phyloP scores from a whole-genome alignment of 2,329 filamentous ascomycete species.

The Teratosphaeria destructans region DNA sequence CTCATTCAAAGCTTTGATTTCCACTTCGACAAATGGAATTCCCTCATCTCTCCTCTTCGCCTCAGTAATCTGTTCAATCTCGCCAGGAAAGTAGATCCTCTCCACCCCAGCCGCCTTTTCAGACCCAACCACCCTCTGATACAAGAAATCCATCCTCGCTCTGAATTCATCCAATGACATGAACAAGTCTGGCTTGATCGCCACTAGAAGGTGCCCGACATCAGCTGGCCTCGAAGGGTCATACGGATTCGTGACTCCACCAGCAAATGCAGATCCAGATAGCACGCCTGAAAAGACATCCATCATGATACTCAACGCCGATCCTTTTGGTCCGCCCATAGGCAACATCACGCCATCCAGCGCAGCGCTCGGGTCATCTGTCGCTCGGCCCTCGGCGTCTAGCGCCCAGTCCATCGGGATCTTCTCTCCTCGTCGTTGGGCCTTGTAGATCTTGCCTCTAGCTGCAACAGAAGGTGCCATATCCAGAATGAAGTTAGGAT shows the following conservation, averaged over 20 bases:
- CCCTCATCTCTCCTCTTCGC: conserved; percentile 33
- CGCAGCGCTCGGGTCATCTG: conserved; percentile 54
- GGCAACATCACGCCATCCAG: conserved; percentile 72
- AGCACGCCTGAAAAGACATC: conserved; percentile 75
- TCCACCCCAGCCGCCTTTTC: conserved; percentile 46
- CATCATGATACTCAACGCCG: conserved; percentile 66
- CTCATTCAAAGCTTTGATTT: conserved; percentile 40
- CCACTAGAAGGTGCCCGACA: conserved; percentile 28
- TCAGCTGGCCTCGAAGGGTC: conserved; percentile 43
- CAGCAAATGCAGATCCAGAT: conserved; percentile 68
- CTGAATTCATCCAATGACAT: conserved; percentile 24
- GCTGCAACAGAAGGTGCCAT: conserved; percentile 63
- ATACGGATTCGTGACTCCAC: conserved; percentile 66
- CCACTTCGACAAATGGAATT: conserved; percentile 40
- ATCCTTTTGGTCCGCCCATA: conserved; percentile 77
- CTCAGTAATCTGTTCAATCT: conserved; percentile 43
- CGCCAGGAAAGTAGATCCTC: conserved; percentile 47
- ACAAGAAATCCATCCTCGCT: conserved; percentile 46
- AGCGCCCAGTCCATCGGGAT: conserved; percentile 68
- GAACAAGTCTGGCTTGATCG: conserved; percentile 28
- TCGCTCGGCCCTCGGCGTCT: conserved; percentile 50
- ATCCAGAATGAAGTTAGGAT: conserved; percentile 58
- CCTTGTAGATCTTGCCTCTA: conserved; percentile 64
- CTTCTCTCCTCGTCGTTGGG: conserved; percentile 54
- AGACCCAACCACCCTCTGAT: conserved; percentile 42